Percentiles rank a stretch among this genome's conserved stretches.
Evolutionary conservation across 2,329 filamentous ascomycete species (phyloP).

Genomic region (Clonostachys rosea): DNA sequence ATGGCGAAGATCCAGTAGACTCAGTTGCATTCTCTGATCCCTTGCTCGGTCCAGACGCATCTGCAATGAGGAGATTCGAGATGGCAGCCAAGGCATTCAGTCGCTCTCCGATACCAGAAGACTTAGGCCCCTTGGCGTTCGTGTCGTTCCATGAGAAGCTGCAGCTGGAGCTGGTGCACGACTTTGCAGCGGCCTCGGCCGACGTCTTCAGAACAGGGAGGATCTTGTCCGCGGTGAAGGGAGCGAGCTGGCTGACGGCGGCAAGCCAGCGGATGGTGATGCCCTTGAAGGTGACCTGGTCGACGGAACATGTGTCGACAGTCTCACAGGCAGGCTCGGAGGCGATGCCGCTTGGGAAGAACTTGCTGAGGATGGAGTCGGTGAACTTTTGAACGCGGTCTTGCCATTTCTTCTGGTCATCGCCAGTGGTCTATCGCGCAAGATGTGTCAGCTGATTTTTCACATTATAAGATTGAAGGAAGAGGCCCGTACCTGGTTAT

Average conservation of each 20-base stretch:
- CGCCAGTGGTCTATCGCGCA: constrained; percentile 9
- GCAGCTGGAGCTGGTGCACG: constrained; percentile 59
- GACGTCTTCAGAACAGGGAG: constrained; percentile 53
- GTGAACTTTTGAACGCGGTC: constrained; percentile 50
- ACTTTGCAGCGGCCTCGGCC: constrained; percentile 51
- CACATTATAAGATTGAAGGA: background rate
- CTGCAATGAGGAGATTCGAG: constrained; percentile 38
- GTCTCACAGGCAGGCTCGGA: constrained; percentile 64
- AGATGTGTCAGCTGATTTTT: background rate
- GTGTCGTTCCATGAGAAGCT: constrained; percentile 56
- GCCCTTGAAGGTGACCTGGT: constrained; percentile 71
- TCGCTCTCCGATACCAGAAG: constrained; percentile 51
- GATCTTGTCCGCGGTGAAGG: constrained; percentile 49
- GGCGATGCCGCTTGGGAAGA: constrained; percentile 54
- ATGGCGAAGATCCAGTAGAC: background rate
- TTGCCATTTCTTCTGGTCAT: constrained; percentile 48
- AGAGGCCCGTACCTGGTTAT: constrained; percentile 42
- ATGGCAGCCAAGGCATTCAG: constrained; percentile 55
- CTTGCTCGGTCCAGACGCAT: constrained; percentile 30
- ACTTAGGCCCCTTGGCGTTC: constrained; percentile 42
- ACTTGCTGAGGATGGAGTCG: constrained; percentile 38
- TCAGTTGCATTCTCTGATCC: background rate
- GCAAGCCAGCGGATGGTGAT: constrained; percentile 63
- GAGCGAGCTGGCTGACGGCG: constrained; percentile 54
- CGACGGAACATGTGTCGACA: constrained; percentile 54